phyloP scores from a whole-genome alignment of 2,329 filamentous ascomycete genomes.

The Phyllosticta capitalensis region DNA sequence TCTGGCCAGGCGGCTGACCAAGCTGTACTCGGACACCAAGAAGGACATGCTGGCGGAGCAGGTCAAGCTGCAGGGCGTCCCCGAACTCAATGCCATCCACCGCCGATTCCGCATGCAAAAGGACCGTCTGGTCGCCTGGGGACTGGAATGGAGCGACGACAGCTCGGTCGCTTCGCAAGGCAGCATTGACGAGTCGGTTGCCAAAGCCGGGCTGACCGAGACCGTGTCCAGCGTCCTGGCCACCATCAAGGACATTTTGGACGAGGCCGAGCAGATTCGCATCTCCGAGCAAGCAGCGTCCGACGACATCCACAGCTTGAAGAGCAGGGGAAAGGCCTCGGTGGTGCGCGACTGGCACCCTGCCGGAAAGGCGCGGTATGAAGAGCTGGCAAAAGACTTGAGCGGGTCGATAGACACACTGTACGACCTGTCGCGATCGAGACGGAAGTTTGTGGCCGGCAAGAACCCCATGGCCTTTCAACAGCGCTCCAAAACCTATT shows the following conservation, averaged over 20 bases:
- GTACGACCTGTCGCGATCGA: conserved; percentile 63
- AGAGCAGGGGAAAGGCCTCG: conserved; percentile 27
- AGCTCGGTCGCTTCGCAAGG: conserved; percentile 45
- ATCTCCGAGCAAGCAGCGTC: conserved; percentile 26
- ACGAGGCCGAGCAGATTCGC: conserved; percentile 66
- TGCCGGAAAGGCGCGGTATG: conserved; percentile 64
- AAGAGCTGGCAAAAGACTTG: conserved; percentile 64
- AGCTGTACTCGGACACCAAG: conserved; percentile 74
- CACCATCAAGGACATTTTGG: conserved; percentile 70
- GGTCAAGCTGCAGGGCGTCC: conserved; percentile 48
- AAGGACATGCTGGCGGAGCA: conserved; percentile 60
- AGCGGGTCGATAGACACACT: conserved; percentile 71
- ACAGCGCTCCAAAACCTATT: neutral
- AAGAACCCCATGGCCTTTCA: neutral
- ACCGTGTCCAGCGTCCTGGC: conserved; percentile 69
- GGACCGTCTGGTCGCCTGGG: conserved; percentile 70
- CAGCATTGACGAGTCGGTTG: conserved; percentile 63
- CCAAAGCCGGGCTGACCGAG: conserved; percentile 60
- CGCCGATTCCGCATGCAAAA: conserved; percentile 73
- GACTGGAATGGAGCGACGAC: conserved; percentile 70
- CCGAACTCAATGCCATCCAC: conserved; percentile 62
- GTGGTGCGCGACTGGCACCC: conserved; percentile 41
- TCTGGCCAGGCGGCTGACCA: conserved; percentile 46
- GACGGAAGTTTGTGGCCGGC: conserved; percentile 26
- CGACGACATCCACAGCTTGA: conserved; percentile 22